Evolutionary conservation across 768 basidiomycete genomes (phyloP), one percentile per base, ranked within the genome.

Genomic region (Termitomyces sp.): DNA sequence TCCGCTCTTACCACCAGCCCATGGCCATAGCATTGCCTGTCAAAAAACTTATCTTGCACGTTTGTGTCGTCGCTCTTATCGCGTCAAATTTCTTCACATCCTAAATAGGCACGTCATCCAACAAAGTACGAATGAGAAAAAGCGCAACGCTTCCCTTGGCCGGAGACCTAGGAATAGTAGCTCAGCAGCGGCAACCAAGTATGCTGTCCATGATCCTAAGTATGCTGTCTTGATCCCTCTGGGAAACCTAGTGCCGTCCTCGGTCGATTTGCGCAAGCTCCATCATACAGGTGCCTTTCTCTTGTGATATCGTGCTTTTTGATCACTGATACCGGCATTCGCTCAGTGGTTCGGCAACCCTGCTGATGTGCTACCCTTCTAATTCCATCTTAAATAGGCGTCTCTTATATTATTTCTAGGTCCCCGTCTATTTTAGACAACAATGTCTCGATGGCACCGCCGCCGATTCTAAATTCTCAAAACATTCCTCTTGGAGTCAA

Each of bases 31-130:
- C 92, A 94, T 68, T 95, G 93, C 72, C 73, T 86, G 61, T 82
- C 87, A 61, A 95, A 95, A 77, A 92, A 90, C 68, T 92, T 90
- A 68, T 87, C 91, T 48, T 95, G 93, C 91, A 94, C 93, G 92
- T 93, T 67, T 65, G 89, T 84, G 18, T 64, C 60, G 60, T 50
- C 53, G 33, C 38, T 36, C 44, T 52, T 33, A 43, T 44, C 35
- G 61, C 33, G 46, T 28, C 50, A 58, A 53, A 53, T 51, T 36
- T 48, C 47, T 58, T 46, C 18, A 40, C 13, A n/a, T 8, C 6
- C 61, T 63, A 60, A 58, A 18, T 68, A 91, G 89, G 60, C 88
- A 93, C 69, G 86, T 75, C 68, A 87, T 92, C 30, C 91, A 93
- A 68, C 90, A 92, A 72, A 88, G 87, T 20, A 93, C 91, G 6